Evolutionary conservation across 495 filamentous ascomycete genomes (phyloP).

Genomic region (Aspergillus homomorphus): DNA sequence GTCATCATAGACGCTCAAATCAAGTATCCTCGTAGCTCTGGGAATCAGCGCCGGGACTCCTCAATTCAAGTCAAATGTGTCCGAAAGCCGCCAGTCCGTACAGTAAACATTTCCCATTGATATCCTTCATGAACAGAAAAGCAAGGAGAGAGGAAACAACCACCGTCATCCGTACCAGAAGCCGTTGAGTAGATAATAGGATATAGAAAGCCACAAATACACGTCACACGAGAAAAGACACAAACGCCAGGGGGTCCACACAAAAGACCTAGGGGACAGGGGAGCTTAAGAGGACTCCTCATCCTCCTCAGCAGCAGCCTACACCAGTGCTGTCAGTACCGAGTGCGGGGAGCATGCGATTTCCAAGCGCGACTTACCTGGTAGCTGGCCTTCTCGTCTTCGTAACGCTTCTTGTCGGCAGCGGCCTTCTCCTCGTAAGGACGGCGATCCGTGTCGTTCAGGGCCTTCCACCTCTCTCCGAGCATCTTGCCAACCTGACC

Average conservation of each 20-base stretch:
- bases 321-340: slow-evolving; percentile 20
- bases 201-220: slow-evolving; percentile 24
- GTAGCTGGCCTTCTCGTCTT: slow-evolving; percentile 94
- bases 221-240: slow-evolving; percentile 30
- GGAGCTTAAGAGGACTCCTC: slow-evolving; percentile 49
- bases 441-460: slow-evolving; percentile 80
- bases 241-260: slow-evolving; percentile 37
- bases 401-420: slow-evolving; percentile 96
- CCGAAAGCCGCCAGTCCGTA: slow-evolving; percentile 26
- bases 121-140: slow-evolving; percentile 39
- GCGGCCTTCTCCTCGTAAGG: slow-evolving; percentile 96
- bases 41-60: slow-evolving; percentile 22
- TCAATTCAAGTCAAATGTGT: slow-evolving; percentile 26
- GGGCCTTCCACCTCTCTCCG: slow-evolving; percentile 95
- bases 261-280: slow-evolving; percentile 16
- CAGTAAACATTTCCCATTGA: slow-evolving; percentile 35
- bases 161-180: slow-evolving; percentile 43
- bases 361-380: slow-evolving; percentile 53
- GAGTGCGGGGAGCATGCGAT: not conserved
- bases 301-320: slow-evolving; percentile 48
- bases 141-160: slow-evolving; percentile 35
- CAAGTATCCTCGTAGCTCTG: slow-evolving; percentile 18
- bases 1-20: slow-evolving; percentile 21
- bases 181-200: slow-evolving; percentile 35
- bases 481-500: slow-evolving; percentile 97